These are phyloP conservation scores for Pyrenula aspistea DNA, from an alignment of 495 filamentous ascomycete species.

Conservation along the genomic window DNA sequence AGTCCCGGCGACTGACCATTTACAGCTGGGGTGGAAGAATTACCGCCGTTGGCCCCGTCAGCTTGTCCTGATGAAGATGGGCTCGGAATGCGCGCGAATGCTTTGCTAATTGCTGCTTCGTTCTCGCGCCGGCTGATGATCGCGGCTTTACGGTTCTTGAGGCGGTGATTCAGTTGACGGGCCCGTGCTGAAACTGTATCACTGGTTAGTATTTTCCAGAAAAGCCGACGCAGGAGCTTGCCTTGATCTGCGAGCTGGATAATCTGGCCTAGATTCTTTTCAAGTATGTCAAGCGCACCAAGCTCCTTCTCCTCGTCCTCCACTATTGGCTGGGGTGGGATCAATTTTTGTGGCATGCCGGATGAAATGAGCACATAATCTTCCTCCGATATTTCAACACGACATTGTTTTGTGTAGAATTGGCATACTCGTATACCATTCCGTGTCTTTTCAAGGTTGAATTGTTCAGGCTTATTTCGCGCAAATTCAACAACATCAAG, in stretches of 20 bases:
- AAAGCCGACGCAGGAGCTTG: conserved; percentile 18
- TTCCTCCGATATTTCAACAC: conserved; percentile 78
- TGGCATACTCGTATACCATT: conserved; percentile 62
- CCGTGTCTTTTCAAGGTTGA: conserved; percentile 55
- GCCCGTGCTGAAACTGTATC: conserved; percentile 60
- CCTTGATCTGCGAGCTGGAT: conserved; percentile 75
- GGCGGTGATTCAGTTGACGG: conserved; percentile 68
- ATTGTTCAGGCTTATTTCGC: conserved; percentile 65
- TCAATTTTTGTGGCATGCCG: conserved; percentile 73
- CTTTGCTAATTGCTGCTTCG: conserved; percentile 21
- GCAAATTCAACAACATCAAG: conserved; percentile 79
- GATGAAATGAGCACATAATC: conserved; percentile 73
- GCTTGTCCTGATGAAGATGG: conserved; percentile 10
- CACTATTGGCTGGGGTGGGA: conserved; percentile 67
- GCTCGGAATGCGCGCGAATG: conserved; percentile 20
- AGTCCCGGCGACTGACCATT: conserved; percentile 20
- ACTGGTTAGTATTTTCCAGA: neutral
- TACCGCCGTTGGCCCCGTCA: conserved; percentile 25
- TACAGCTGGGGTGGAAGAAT: conserved; percentile 5
- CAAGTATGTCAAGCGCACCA: conserved; percentile 70
- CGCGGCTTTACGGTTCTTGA: conserved; percentile 62
- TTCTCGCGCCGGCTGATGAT: conserved; percentile 50
- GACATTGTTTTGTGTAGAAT: conserved; percentile 67
- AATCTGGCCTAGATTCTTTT: conserved; percentile 59
- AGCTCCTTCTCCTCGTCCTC: conserved; percentile 82